Base-by-base conservation (phyloP, 140 eudicot genomes). In the Ambrosia hybrid region DNA sequence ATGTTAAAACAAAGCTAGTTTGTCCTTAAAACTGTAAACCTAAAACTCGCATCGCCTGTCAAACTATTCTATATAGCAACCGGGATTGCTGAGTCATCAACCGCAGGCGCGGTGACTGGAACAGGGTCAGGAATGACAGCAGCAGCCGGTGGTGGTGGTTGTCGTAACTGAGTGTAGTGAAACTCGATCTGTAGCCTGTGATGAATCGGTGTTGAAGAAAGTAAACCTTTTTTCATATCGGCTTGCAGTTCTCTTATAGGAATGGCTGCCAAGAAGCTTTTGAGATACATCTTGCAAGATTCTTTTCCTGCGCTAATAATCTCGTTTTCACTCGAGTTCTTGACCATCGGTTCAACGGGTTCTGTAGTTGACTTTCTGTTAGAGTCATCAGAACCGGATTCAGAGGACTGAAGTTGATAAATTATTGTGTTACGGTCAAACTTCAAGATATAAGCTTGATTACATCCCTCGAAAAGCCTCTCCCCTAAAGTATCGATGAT, bases 401-500 rank as follows among this genome's bases (percentile, higher is more conserved):
- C 52, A 2, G 78, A 9, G 3, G 15, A 51, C 2, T 82, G 78
- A 58, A 80, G 60, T 67, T 82, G 82, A 61, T 41, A 38, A 15
- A 87, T 87, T 59, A 71, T 60, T 13, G 91, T 83, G 51, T 81
- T 56, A 57, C 65, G 60, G 67, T 92, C 95, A 11, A 92, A 92
- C 73, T 87, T 92, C 69, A 89, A 81, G 41, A 92, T 83, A 51
- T 88, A 86, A 14, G 97, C 93, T 53, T 86, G 93, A 67, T 73
- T 51, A 73, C 97, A 91, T 16, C 96, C 96, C 83, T 88, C 96
- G 34, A 82, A 83, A 4, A 88, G 87, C 73, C 96, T 77, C 79
- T 88, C 96, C 30, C 96, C 97, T 73, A 88, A 72, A 34, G 93
- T 91, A 77, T 91, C 97, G 21, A 91, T 82, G 8, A 91, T 83